Evolutionary conservation across 2,329 filamentous ascomycete genomes (phyloP), one percentile per base, ranked within the genome.

Genomic region (Fusarium protoensiforme): DNA sequence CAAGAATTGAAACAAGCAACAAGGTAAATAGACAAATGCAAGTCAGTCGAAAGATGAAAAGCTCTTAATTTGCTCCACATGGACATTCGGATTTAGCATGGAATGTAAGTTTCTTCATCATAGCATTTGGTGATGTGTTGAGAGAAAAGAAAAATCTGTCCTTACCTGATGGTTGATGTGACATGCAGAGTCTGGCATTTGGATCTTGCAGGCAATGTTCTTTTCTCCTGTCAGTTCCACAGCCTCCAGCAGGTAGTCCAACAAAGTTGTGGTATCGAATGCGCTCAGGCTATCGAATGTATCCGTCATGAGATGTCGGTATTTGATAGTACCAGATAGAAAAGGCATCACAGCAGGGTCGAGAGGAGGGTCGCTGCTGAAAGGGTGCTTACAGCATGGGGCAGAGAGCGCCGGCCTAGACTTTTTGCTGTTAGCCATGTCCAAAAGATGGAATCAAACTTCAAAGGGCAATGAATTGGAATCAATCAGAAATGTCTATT

Each of bases 11-110:
- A 39, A 67, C 68, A 76, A 61, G 70, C 53, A 74, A 72, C 38
- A 72, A 59, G 22, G 64, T 64, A 73, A 69, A 73, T 73, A 71
- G 59, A 72, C 72, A 75, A 77, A 77, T 81, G 80, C 79, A 81
- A 80, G 84, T 94, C 92, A 94, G 91, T 88, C 88, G 92, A 93
- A 93, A 93, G 92, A 93, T 94, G 92, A 94, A 94, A 93, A 93
- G 91, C 88, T 90, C 88, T 87, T 88, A 87, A 85, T 87, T 89
- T 86, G 84, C 85, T 93, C 90, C 88, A 92, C 89, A 91, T 89
- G 80, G 78, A 77, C 77, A 80, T 79, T 94, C 91, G 87, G 92
- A 85, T 90, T 93, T 93, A 93, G 92, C 92, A 93, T 92, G 90
- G 91, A 92, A 91, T 91, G 85, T 87, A 86, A 85, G 84, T 84